Conservation (phyloP, 495 filamentous ascomycete species). For the Talaromyces liani region DNA sequence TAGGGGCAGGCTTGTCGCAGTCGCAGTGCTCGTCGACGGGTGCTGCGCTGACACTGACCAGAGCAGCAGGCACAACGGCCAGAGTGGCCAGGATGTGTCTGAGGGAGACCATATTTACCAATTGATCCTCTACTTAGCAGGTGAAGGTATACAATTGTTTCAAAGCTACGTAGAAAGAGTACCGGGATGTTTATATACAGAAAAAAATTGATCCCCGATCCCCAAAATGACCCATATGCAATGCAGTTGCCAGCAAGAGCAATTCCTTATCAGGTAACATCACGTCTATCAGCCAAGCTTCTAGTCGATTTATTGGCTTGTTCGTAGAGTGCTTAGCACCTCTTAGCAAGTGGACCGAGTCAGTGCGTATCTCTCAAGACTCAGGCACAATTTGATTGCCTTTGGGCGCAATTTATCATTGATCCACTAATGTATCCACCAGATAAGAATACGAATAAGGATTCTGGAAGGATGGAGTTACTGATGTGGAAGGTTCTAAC, state of each 20-base stretch:
- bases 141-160: background rate
- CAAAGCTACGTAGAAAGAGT: background rate
- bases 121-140: background rate
- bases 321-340: background rate
- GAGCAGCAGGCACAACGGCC: background rate
- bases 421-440: background rate
- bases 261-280: background rate
- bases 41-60: background rate
- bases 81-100: background rate
- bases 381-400: background rate
- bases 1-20: constrained; percentile 44
- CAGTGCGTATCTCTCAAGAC: background rate
- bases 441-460: background rate
- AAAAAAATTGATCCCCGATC: background rate
- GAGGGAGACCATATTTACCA: background rate
- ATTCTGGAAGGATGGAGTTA: background rate
- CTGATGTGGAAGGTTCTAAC: background rate
- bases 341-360: background rate
- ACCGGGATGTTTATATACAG: background rate
- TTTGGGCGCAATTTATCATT: background rate
- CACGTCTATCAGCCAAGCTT: background rate
- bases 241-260: no score
- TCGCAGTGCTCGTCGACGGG: constrained; percentile 7
- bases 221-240: no score
- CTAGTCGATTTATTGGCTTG: background rate